phyloP scores from a whole-genome alignment of 2,329 filamentous ascomycete species.

The Meredithiella fracta region DNA sequence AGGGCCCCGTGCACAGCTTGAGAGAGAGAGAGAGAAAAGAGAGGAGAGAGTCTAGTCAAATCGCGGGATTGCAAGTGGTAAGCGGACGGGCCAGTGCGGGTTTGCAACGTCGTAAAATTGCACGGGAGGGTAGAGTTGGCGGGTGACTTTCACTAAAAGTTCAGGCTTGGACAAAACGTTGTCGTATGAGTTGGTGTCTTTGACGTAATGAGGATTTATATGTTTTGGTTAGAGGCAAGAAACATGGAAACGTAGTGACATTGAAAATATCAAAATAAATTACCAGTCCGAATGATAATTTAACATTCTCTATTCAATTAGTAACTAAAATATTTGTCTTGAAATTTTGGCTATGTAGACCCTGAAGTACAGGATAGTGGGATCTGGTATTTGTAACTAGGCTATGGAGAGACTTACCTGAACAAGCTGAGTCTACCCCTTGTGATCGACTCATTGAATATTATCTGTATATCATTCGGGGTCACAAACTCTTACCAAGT shows the following conservation, averaged over 20 bases:
- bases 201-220: neutral
- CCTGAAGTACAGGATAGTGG: neutral
- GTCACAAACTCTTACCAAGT: neutral
- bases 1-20: neutral
- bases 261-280: neutral
- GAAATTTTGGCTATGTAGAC: no score
- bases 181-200: neutral
- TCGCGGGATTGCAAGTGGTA: neutral
- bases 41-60: neutral
- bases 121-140: neutral
- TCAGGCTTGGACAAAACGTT: neutral
- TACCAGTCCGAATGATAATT: neutral
- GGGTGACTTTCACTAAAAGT: neutral
- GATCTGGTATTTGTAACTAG: neutral
- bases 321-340: no score
- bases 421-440: neutral
- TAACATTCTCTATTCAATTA: no score
- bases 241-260: no score
- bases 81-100: neutral
- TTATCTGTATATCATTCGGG: neutral
- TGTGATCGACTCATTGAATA: neutral
- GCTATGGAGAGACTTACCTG: neutral
- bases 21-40: neutral
- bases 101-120: neutral
- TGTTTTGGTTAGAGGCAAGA: neutral